Evolutionary conservation across 1,139 yeast species (phyloP).

Genomic region (Diutina neorugosa): DNA sequence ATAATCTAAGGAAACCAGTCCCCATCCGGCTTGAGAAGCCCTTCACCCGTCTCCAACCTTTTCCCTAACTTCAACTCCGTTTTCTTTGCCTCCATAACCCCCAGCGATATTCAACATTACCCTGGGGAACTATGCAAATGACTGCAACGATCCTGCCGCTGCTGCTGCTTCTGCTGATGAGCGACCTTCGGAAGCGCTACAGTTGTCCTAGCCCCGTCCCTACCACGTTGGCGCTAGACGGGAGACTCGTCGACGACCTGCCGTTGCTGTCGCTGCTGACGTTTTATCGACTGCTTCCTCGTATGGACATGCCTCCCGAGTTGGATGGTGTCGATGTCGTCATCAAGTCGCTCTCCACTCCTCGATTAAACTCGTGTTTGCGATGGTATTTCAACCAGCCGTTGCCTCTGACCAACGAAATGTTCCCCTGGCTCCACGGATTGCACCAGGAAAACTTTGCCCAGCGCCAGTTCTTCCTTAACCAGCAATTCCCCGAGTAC

Average conservation of each 20-base stretch:
- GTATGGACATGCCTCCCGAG: background rate
- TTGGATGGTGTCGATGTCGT: background rate
- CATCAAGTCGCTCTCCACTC: constrained; percentile 11
- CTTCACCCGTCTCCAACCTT: background rate
- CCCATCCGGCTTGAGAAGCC: background rate
- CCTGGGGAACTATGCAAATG: constrained; percentile 1
- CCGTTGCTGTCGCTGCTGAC: background rate
- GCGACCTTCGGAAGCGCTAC: background rate
- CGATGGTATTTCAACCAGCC: constrained; percentile 38
- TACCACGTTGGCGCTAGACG: background rate
- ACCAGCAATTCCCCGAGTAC: constrained; percentile 11
- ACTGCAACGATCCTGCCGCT: constrained; percentile 4
- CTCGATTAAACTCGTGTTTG: constrained; percentile 23
- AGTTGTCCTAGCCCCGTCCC: background rate
- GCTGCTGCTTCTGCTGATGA: constrained; percentile 4
- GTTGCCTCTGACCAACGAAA: constrained; percentile 51
- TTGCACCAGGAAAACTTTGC: constrained; percentile 40
- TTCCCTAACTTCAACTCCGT: background rate
- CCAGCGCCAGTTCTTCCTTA: constrained; percentile 30
- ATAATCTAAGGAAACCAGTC: background rate
- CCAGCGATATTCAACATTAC: constrained; percentile 1
- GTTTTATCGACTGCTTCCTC: background rate
- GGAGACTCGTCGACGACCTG: background rate
- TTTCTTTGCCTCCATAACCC: background rate
- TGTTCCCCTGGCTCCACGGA: constrained; percentile 94